Evolutionary conservation across 257 asterid species (phyloP).

Genomic region (Nicotiana tomentosiformis): DNA sequence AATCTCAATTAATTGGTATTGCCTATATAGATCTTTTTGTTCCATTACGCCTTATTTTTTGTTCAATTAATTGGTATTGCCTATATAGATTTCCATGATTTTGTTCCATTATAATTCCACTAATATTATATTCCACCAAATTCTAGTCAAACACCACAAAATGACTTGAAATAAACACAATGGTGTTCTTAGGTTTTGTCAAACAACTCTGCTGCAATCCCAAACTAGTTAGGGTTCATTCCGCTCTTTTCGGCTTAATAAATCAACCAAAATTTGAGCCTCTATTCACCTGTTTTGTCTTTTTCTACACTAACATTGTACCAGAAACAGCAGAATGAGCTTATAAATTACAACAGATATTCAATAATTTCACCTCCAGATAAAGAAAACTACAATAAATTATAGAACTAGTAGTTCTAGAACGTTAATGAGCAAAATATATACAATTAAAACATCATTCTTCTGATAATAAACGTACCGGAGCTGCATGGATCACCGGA

Average conservation of each 20-base stretch:
- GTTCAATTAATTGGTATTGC: too few relatives aligned
- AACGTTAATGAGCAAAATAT: not conserved
- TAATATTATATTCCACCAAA: not conserved
- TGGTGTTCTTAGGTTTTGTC: not conserved
- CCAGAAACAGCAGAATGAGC: not conserved
- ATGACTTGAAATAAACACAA: not conserved
- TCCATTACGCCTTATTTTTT: not conserved
- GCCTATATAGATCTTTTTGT: not conserved
- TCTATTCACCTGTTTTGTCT: not conserved
- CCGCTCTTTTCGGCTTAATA: not conserved
- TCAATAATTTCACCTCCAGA: not conserved
- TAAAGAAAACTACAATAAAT: not conserved
- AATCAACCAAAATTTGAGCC: not conserved
- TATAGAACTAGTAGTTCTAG: not conserved
- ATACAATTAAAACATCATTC: not conserved
- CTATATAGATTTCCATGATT: not conserved
- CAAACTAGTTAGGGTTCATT: not conserved
- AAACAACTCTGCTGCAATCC: not conserved
- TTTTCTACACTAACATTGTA: not conserved
- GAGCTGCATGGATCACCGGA: constrained; percentile 21
- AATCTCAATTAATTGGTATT: not conserved
- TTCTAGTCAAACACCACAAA: not conserved
- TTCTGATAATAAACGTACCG: constrained; percentile 15
- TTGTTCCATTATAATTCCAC: not conserved
- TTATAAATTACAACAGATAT: not conserved